phyloP scores from a whole-genome alignment of 1,284 basidiomycete genomes.

The Coniferiporia sulphurascens region DNA sequence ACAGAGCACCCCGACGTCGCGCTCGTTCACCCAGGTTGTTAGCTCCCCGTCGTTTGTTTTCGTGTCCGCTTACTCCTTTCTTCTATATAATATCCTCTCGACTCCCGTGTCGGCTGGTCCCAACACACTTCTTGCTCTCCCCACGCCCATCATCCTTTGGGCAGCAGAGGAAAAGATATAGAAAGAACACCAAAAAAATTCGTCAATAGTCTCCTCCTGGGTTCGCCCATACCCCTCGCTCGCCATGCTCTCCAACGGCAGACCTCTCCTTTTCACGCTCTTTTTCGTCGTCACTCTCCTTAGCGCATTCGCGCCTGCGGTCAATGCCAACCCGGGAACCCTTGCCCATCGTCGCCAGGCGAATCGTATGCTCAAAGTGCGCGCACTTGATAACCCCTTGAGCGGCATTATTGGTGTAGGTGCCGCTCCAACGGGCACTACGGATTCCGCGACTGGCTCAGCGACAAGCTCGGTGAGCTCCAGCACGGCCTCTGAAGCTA shows the following conservation, averaged over 20 bases:
- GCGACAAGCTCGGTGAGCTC: background rate
- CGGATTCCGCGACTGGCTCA: background rate
- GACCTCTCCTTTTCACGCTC: conserved; percentile 43
- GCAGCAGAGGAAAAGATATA: background rate
- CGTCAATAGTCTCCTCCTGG: background rate
- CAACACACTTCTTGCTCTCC: background rate
- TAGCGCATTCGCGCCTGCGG: conserved; percentile 39
- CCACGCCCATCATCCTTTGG: conserved; percentile 3
- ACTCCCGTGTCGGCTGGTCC: conserved; percentile 1
- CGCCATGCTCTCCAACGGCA: conserved; percentile 42
- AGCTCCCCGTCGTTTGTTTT: background rate
- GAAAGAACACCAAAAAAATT: background rate
- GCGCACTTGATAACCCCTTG: conserved; percentile 29
- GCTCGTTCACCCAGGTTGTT: background rate
- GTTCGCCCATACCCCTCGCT: background rate
- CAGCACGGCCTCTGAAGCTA: background rate
- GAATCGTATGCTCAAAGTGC: conserved; percentile 66
- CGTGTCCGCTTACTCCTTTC: background rate
- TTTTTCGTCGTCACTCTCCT: conserved; percentile 50
- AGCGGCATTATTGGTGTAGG: conserved; percentile 19
- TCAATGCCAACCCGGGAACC: conserved; percentile 37
- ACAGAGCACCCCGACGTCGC: background rate
- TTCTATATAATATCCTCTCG: background rate
- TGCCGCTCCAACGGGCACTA: background rate
- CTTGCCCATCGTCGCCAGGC: conserved; percentile 46